Evolutionary conservation across 176 grass and related monocot genomes (phyloP), one percentile per base, ranked within the genome.

Genomic region (Puccinellia tenuiflora): DNA sequence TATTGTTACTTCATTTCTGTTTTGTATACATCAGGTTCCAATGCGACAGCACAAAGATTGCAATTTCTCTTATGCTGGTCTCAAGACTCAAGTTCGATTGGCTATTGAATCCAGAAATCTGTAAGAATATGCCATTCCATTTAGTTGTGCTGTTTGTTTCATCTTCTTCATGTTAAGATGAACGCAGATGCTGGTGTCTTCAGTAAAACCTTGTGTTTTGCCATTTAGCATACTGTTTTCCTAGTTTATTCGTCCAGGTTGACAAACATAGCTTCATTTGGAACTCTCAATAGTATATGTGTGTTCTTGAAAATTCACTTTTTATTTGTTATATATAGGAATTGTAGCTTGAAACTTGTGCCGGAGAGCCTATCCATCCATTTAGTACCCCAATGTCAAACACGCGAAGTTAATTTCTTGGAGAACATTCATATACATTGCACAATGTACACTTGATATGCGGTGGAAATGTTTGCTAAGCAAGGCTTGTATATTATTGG

Each of bases 1-100:
- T 47, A 62, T 39, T 61, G 35, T 81, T 59, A 30, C 51, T 70
- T 85, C 38, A 37, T 1, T 47, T 80, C 80, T 78, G 68, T 64
- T 26, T 74, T 83, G 2, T 73, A 30, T 60, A 81, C 57, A 68
- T 84, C 57, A 98, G 96, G 88, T 98, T 88, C 91, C 96, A 25
- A 98, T 98, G 96, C 74, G 89, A 73, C 96, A 95, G 72, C 90
- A 98, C 62, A 98, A 98, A 87, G 92, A 98, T 86, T 98, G 96
- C 85, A 98, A 98, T 86, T 98, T 98, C 70, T 98, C 96, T 55
- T 98, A 98, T 93, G 96, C 96, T 81, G 96, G 96, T 65, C 82
- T 98, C 72, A 95, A 98, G 91, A 95, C 96, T 84, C 96, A 98
- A 98, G 90, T 98, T 80, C 89, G 92, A 88, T 50, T 95, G 67